Evolutionary conservation across 805 yeast genomes (phyloP).

Genomic region (Lipomyces spencermartinsiae): DNA sequence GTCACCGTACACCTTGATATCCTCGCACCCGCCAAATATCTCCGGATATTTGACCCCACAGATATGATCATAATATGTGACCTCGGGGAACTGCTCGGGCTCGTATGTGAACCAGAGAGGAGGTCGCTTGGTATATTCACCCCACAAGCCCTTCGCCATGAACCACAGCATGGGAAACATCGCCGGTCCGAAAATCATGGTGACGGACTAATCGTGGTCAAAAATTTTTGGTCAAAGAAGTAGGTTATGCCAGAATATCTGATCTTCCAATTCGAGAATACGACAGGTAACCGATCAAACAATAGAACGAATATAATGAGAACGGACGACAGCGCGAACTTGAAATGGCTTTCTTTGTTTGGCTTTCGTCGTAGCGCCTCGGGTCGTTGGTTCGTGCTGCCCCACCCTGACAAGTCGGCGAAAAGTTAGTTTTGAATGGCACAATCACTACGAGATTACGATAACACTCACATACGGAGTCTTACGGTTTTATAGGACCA

Average conservation of each 20-base stretch:
- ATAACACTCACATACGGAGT: background rate
- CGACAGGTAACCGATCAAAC: background rate
- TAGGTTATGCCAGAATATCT: background rate
- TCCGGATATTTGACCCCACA: slow-evolving; percentile 31
- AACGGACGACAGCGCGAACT: background rate
- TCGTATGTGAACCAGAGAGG: slow-evolving; percentile 34
- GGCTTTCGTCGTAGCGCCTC: background rate
- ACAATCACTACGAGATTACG: background rate
- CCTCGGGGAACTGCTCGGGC: slow-evolving; percentile 38
- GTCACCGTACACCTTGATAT: slow-evolving; percentile 34
- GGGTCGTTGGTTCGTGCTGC: background rate
- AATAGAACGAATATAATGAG: background rate
- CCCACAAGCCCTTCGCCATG: slow-evolving; percentile 33
- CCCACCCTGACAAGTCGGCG: background rate
- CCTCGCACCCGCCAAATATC: slow-evolving; percentile 33
- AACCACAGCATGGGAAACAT: slow-evolving; percentile 35
- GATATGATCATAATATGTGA: slow-evolving; percentile 25
- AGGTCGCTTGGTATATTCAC: slow-evolving; percentile 37
- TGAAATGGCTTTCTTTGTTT: background rate
- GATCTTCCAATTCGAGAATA: background rate
- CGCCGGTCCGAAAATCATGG: slow-evolving; percentile 37
- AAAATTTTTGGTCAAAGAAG: background rate
- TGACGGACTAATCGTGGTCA: background rate
- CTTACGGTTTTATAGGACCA: no score
- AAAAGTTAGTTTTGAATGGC: background rate